Evolutionary conservation across 139 green algal species (phyloP).

Genomic region (Ostreobium quekettii): DNA sequence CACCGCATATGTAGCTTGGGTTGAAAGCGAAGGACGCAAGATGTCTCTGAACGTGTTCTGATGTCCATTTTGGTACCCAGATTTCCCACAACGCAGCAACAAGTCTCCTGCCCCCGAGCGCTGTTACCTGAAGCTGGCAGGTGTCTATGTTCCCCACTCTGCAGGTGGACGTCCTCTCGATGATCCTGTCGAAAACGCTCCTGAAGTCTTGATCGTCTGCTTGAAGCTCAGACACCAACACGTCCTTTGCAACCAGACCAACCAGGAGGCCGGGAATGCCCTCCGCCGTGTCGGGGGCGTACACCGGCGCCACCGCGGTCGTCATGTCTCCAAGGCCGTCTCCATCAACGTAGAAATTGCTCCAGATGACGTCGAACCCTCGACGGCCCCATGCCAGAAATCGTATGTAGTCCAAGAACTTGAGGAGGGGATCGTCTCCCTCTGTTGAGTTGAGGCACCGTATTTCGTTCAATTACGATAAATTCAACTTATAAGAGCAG

Average conservation of each 20-base stretch:
- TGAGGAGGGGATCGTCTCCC: background rate
- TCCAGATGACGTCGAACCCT: background rate
- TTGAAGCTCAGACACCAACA: background rate
- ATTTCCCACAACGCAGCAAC: too few species aligned
- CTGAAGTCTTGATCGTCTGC: background rate
- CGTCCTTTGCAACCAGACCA: conserved; percentile 1
- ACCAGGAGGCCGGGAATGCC: background rate
- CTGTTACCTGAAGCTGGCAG: conserved; percentile 5
- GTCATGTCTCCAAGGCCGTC: conserved; percentile 10
- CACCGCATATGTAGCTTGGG: too few species aligned
- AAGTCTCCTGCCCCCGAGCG: too few species aligned
- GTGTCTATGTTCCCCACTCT: background rate
- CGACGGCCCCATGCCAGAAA: background rate
- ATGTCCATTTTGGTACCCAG: too few species aligned
- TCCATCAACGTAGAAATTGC: conserved; percentile 8
- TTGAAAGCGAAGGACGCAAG: too few species aligned
- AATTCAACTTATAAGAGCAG: too few species aligned
- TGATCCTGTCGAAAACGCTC: background rate
- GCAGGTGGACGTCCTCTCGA: background rate
- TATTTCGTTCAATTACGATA: too few species aligned
- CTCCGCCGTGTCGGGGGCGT: background rate
- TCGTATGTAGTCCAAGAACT: background rate
- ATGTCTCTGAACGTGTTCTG: too few species aligned
- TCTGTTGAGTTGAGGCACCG: too few species aligned
- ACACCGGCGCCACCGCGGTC: conserved; percentile 4